Evolutionary conservation across 2,329 filamentous ascomycete genomes (phyloP).

Genomic region (Penicillium psychrosexuale): DNA sequence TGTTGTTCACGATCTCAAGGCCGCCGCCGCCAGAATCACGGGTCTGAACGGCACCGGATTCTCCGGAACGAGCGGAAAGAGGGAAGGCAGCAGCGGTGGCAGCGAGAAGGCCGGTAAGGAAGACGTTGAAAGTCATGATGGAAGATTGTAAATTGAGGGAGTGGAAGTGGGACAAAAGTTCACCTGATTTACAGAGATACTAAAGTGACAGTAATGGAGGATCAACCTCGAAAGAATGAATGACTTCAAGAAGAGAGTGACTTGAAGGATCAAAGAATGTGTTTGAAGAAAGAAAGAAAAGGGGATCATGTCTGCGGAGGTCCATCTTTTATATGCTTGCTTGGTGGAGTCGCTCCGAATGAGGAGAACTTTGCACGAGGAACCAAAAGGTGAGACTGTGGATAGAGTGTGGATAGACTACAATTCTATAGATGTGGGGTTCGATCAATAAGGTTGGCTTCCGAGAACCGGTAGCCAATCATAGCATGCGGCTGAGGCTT

Average conservation of each 20-base stretch:
- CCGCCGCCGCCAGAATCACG: slow-evolving; percentile 15
- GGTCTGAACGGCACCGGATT: slow-evolving; percentile 1
- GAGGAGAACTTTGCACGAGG: background rate
- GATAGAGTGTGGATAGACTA: slow-evolving; percentile 5
- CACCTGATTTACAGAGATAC: slow-evolving; percentile 2
- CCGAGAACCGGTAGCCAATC: background rate
- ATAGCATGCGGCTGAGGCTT: background rate
- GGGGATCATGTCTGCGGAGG: background rate
- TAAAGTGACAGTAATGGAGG: slow-evolving; percentile 9
- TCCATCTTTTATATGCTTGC: background rate
- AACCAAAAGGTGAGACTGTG: background rate
- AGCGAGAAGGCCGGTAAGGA: slow-evolving; percentile 22
- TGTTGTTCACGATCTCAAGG: slow-evolving; percentile 34
- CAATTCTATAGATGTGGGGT: slow-evolving; percentile 5
- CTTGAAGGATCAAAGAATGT: slow-evolving; percentile 13
- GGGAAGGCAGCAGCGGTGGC: slow-evolving; percentile 20
- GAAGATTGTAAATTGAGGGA: slow-evolving; percentile 6
- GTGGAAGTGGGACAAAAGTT: slow-evolving; percentile 1
- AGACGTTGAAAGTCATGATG: slow-evolving; percentile 17
- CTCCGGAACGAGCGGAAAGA: slow-evolving; percentile 3
- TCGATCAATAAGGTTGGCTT: slow-evolving; percentile 7
- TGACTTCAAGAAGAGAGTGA: slow-evolving; percentile 13
- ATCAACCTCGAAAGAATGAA: slow-evolving; percentile 6
- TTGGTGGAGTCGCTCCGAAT: slow-evolving; percentile 2
- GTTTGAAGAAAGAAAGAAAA: slow-evolving; percentile 4